Base-by-base conservation (phyloP, 192 early-diverging fungal species). In the Coemansia sp. region DNA sequence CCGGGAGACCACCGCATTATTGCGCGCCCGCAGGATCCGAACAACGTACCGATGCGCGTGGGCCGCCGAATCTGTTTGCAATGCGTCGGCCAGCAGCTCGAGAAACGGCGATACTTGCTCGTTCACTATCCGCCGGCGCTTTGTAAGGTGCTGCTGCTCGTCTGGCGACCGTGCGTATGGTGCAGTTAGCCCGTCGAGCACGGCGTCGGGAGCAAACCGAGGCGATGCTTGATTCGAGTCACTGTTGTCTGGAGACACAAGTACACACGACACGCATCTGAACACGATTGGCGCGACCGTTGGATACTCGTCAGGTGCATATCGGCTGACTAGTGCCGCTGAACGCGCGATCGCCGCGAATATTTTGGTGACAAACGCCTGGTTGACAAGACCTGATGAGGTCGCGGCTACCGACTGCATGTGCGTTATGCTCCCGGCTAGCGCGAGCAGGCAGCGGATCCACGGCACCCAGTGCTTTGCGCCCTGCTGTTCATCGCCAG, bases 21-120 rank as follows among this genome's bases (percentile, higher is more conserved):
- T 56, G 12, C 46, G 58, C 0, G 63, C 49, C 14, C 73, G 66
- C 35, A 76, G 38, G 9, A 70, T 63, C 25, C 54, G 61, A 6
- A 70, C 31, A 24, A 48, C 50, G 30, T 68, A 59, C 31, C 24
- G 47, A 43, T 50, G 55, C 16, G 47, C 38, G 6, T 43, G 10
- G 3, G 4, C 35, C 3, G 8, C 11, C 1, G 40, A 44, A 1
- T 8, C 29, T 7, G 32, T 31, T 11, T 40, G 27, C 50, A 76
- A 21, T 7, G 60, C 43, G 18, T 32, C 19, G 5, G 59, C 54
- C n/a, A 75, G 43, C 48, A 69, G 16, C 23, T 18, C 27, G 2
- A 64, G 23, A 51, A 42, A 23, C 21, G 46, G 25, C 45, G 58
- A n/a, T n/a, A n/a, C n/a, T n/a, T n/a, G 33, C 12, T 60, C 35